phyloP scores from a whole-genome alignment of 176 grass and related monocot genomes.

The Triticum urartu region DNA sequence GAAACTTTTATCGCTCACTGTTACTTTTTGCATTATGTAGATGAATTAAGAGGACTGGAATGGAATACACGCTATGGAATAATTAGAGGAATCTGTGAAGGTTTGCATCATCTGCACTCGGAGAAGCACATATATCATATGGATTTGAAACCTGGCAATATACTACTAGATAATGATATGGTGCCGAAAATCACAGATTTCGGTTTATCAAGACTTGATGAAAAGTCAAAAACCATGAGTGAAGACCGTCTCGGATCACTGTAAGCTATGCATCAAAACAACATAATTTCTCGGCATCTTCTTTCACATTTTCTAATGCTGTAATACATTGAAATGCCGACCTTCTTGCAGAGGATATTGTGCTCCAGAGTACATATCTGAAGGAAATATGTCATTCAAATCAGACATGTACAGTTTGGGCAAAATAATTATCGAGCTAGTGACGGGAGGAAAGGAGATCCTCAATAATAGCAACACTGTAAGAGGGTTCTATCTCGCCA shows the following conservation, averaged over 20 bases:
- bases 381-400: background rate
- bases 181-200: background rate
- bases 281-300: background rate
- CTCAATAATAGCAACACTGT: background rate
- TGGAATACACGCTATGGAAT: background rate
- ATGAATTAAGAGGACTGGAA: background rate
- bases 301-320: background rate
- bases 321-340: background rate
- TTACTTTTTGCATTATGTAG: background rate
- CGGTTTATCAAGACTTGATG: background rate
- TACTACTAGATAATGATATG: background rate
- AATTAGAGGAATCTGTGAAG: background rate
- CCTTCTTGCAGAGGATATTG: background rate
- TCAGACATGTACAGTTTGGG: background rate
- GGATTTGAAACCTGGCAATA: background rate
- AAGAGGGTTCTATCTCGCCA: background rate
- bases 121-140: background rate
- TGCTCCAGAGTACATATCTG: background rate
- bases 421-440: background rate
- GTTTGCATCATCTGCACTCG: background rate
- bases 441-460: background rate
- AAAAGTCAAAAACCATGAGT: background rate
- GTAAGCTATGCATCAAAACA: background rate
- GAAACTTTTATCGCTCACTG: background rate
- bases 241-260: background rate